Evolutionary conservation across 768 basidiomycete genomes (phyloP).

Genomic region (Tricholoma bakamatsutake): DNA sequence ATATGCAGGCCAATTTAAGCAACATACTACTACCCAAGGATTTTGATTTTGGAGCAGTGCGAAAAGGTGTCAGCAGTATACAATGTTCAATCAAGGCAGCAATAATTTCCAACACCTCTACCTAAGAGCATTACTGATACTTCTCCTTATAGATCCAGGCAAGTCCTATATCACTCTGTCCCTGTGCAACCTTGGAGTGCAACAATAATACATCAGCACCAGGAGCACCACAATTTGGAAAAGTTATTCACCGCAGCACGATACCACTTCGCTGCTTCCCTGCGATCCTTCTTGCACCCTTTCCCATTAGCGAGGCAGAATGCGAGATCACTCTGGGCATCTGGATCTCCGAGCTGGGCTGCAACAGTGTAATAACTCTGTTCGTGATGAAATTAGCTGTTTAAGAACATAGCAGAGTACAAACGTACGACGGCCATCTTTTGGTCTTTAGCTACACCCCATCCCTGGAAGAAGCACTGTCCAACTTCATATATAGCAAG

Average conservation of each 20-base stretch:
- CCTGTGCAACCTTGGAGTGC: constrained; percentile 43
- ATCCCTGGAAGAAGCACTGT: constrained; percentile 89
- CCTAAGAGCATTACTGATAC: constrained; percentile 35
- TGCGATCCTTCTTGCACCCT: constrained; percentile 85
- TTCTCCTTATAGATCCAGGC: constrained; percentile 94
- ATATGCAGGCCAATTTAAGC: too few species aligned
- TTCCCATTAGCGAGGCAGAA: constrained; percentile 84
- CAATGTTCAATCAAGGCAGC: neutral
- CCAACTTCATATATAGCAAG: constrained; percentile 91
- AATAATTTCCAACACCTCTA: neutral
- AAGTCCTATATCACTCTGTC: constrained; percentile 75
- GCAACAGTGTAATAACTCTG: constrained; percentile 84
- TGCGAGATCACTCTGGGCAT: constrained; percentile 82
- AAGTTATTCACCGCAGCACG: constrained; percentile 61
- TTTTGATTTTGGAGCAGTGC: too few species aligned
- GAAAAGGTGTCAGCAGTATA: too few species aligned
- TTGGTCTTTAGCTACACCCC: constrained; percentile 84
- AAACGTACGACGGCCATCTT: constrained; percentile 79
- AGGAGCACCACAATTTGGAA: neutral
- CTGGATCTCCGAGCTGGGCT: constrained; percentile 77
- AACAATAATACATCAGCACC: constrained; percentile 1
- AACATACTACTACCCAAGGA: too few species aligned
- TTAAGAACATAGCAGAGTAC: neutral
- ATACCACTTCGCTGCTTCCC: constrained; percentile 87
- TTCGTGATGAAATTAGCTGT: neutral